Conservation (phyloP, 805 yeast species). For the Ogataea pilisensis region DNA sequence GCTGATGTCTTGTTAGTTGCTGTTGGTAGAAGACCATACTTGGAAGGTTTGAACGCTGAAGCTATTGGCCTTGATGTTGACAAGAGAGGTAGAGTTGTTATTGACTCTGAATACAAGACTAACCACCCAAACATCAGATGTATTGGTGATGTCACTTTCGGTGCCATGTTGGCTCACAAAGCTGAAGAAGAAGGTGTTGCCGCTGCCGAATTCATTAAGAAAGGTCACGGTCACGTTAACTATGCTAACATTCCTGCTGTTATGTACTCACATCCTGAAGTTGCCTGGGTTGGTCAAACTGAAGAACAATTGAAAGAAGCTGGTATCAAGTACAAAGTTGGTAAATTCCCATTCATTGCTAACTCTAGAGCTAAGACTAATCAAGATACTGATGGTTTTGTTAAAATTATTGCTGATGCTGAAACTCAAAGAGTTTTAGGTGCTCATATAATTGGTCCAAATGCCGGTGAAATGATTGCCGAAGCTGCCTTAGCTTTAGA, state of each 20-base stretch:
- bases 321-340: slow-evolving; percentile 87
- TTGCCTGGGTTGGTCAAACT: slow-evolving; percentile 98
- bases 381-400: slow-evolving; percentile 95
- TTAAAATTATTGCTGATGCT: slow-evolving; percentile 91
- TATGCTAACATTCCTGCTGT: slow-evolving; percentile 97
- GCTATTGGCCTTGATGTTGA: slow-evolving; percentile 86
- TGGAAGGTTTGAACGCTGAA: slow-evolving; percentile 86
- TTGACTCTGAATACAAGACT: slow-evolving; percentile 90
- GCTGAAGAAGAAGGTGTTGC: slow-evolving; percentile 99
- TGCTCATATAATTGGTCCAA: slow-evolving; percentile 95
- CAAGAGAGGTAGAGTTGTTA: slow-evolving; percentile 87
- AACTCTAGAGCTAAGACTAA: slow-evolving; percentile 99
- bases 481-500: slow-evolving; percentile 97
- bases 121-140: slow-evolving; percentile 91
- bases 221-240: slow-evolving; percentile 96
- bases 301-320: slow-evolving; percentile 93
- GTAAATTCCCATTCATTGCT: slow-evolving; percentile 98
- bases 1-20: slow-evolving; percentile 95
- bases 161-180: slow-evolving; percentile 99
- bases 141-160: slow-evolving; percentile 97
- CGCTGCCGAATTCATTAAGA: slow-evolving; percentile 90
- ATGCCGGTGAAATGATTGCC: slow-evolving; percentile 99
- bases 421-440: slow-evolving; percentile 97
- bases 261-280: slow-evolving; percentile 99
- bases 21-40: slow-evolving; percentile 97